Base-by-base conservation (phyloP, 345 rosid species). In the Heritiera littoralis region DNA sequence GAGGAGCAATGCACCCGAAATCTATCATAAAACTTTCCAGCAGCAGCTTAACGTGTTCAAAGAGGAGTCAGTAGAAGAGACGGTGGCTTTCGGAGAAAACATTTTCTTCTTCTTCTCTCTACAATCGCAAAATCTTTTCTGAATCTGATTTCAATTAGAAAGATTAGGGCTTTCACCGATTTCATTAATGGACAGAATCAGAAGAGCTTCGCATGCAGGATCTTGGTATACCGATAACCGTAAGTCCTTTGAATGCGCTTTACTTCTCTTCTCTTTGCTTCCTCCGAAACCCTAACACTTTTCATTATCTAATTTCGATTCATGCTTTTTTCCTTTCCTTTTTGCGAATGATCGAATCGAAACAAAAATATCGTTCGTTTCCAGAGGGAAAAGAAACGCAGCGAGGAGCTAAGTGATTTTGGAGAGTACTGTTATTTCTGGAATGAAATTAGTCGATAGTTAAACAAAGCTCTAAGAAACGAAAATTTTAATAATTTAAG, bases 161-260 rank as follows among this genome's bases (percentile, higher is more conserved):
- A 52, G 45, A 68, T 51, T 69, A 69, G 77, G 80, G 75, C 55
- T 75, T 71, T 78, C 3, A 20, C 5, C 66, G n/a, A 38, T 14
- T 4, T 52, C 3, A 49, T 49, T 14, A 51, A 77, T 89, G 93
- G 91, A 86, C 84, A 89, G 81, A 81, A 78, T 79, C 75, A 85
- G 97, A 65, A 89, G 92, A 77, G 87, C 97, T 30, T 81, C 91
- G 41, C 97, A 92, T 80, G 92, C 97, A 17, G 97, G 97, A 76
- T 90, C 93, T 41, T 92, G 97, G 97, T 92, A 90, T 84, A 89
- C 93, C 72, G 94, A 90, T 73, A 86, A 89, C 75, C 87, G 97
- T 92, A 78, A 89, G 97, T 86, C 73, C 32, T 72, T 75, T 0
- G 51, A 13, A 6, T 41, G 9, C 76, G 18, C 0, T 65, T 12